A percentile compares a stretch with the other conserved stretches of the same genome.
Evolutionary conservation across 1,284 basidiomycete species (phyloP).

Genomic region (Ustilago curta): DNA sequence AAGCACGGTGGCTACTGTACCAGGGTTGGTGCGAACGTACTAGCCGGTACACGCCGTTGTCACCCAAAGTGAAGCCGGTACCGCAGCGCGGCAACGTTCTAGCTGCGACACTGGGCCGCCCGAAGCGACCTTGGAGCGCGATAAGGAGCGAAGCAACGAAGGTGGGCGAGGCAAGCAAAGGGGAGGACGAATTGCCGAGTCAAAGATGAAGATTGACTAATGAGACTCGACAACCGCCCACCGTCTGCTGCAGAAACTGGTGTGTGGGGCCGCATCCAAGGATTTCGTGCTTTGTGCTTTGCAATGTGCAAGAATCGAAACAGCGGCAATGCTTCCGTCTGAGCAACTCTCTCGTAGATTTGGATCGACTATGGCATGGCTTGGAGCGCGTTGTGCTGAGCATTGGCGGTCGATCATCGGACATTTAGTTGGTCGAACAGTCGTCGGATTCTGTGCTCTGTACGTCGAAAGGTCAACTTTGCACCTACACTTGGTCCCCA

Average conservation of each 20-base stretch:
- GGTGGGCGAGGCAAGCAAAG: background rate
- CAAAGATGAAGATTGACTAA: background rate
- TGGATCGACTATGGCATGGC: background rate
- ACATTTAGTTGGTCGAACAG: too few relatives aligned
- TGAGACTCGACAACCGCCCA: conserved; percentile 4
- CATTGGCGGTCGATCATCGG: too few relatives aligned
- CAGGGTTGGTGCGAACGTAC: background rate
- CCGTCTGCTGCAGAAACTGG: background rate
- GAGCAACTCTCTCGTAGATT: background rate
- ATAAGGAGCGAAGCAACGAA: background rate
- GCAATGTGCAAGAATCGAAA: background rate
- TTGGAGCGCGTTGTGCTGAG: too few relatives aligned
- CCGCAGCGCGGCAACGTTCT: background rate
- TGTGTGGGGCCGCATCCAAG: conserved; percentile 1
- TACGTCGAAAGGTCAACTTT: too few relatives aligned
- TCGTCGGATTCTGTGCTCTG: too few relatives aligned
- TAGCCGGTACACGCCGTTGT: background rate
- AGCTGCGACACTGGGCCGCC: background rate
- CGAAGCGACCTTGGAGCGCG: conserved; percentile 1
- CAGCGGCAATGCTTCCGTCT: background rate
- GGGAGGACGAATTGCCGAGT: background rate
- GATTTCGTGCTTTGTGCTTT: background rate
- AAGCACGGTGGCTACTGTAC: background rate
- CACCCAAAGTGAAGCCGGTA: background rate
- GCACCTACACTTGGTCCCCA: background rate